Evolutionary conservation across 192 early-diverging fungal species (phyloP).

Genomic region (Umbelopsis sp.): DNA sequence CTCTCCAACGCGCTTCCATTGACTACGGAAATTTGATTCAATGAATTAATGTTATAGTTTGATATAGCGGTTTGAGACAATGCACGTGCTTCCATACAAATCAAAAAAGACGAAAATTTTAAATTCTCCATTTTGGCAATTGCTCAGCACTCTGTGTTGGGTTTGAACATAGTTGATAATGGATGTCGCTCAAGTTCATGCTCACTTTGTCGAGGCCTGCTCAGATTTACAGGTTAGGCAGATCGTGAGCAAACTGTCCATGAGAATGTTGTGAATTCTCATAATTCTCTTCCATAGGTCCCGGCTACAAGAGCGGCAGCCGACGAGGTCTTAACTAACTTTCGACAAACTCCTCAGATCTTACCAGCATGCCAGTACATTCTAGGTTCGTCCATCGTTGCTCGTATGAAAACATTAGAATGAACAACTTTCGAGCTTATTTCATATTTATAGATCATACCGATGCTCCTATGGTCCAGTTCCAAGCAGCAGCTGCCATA

Average conservation of each 20-base stretch:
- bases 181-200: constrained; percentile 43
- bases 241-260: not conserved
- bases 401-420: not conserved
- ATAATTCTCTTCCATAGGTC: constrained; percentile 31
- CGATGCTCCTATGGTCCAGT: constrained; percentile 53
- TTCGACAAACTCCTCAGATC: constrained; percentile 55
- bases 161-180: constrained; percentile 19
- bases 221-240: constrained; percentile 50
- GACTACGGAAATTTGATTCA: no score
- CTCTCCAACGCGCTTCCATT: no score
- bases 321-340: constrained; percentile 50
- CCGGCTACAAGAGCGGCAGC: constrained; percentile 54
- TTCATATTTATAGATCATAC: constrained; percentile 52
- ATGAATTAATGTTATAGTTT: no score
- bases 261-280: not conserved
- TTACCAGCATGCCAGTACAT: constrained; percentile 65
- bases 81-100: no score
- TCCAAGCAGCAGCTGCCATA: constrained; percentile 62
- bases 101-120: no score
- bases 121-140: no score
- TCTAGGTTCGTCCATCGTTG: constrained; percentile 44
- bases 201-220: constrained; percentile 56
- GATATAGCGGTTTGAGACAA: no score
- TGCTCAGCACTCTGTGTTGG: not conserved
- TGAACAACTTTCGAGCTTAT: not conserved